Conservation (phyloP, 371 early-diverging fungal species). For the Mucor circinelloides region DNA sequence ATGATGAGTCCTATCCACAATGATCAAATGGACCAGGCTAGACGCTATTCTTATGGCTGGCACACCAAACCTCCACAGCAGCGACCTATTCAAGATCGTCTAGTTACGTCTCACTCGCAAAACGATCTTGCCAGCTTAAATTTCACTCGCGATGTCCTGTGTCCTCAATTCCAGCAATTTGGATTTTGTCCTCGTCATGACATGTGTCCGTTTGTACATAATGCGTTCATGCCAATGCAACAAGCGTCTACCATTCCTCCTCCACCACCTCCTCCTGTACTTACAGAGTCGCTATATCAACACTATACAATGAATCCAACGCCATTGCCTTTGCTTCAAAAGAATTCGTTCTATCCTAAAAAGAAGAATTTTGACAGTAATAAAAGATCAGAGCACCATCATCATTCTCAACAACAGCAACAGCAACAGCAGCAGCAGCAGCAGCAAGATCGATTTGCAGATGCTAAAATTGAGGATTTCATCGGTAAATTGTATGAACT, state of each 20-base stretch:
- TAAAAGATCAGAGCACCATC: background rate
- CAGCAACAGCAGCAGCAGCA: slow-evolving; percentile 19
- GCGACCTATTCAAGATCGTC: background rate
- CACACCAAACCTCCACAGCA: background rate
- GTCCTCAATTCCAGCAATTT: slow-evolving; percentile 17
- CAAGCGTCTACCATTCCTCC: background rate
- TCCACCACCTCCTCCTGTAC: background rate
- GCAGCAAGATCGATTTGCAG: slow-evolving; percentile 45
- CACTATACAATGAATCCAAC: slow-evolving; percentile 9
- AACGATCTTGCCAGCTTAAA: background rate
- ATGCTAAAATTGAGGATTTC: slow-evolving; percentile 68
- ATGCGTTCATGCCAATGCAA: background rate
- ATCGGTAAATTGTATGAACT: slow-evolving; percentile 73
- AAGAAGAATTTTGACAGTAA: background rate
- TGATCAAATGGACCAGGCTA: background rate
- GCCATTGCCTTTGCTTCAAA: background rate
- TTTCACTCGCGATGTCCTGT: background rate
- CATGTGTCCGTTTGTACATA: slow-evolving; percentile 11
- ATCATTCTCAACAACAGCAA: slow-evolving; percentile 13
- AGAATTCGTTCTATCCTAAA: background rate
- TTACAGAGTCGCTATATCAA: background rate
- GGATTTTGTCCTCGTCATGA: slow-evolving; percentile 9
- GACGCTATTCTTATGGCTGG: slow-evolving; percentile 14
- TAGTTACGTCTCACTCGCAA: background rate
- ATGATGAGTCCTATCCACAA: background rate